Base-by-base conservation (phyloP, 352 stramenopile species). In the Halophytophthora polymorphica region DNA sequence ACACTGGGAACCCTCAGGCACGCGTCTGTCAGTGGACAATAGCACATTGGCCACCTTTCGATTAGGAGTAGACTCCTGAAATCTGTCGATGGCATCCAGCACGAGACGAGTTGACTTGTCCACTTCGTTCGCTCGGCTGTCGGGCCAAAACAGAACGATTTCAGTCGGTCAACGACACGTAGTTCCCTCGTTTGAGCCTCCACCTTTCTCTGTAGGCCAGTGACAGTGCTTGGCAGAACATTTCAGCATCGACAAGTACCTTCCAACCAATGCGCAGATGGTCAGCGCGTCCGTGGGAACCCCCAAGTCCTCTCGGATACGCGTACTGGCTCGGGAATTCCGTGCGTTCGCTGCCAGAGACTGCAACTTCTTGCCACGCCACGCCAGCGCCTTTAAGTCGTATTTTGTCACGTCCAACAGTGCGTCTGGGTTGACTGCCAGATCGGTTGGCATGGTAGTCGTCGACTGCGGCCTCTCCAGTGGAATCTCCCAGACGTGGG, bases 261-360 rank as follows among this genome's bases (percentile, higher is more conserved):
- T 90, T 45, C 80, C 80, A 38, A 87, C 69, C 15, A 90, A 66
- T 2, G 75, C 77, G 41, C 74, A 87, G 15, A 90, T 70, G 11
- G 80, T 43, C n/a, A 83, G 69, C 3, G 67, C 72, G 39, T 81
- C 52, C 1, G 3, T 0, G 8, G 73, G 53, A 14, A 86, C 53
- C 1, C 52, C 60, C n/a, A 62, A 28, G 0, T 57, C 36, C 29
- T 62, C 36, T 50, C 71, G 50, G 7, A 19, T 36, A 4, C 12
- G 41, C 36, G 54, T 21, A 48, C 35, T 50, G 3, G 12, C 17
- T 10, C 18, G 44, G 36, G 5, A 36, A 28, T 71, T 46, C 12
- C 48, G 46, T 8, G 56, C 45, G 15, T 4, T 57, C 13, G 10
- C 22, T 19, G 64, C 58, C 3, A 84, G 43, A 12, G 2, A n/a